Base-by-base conservation (phyloP, 176 grass and related monocot species). In the Coix lacrymajobi region DNA sequence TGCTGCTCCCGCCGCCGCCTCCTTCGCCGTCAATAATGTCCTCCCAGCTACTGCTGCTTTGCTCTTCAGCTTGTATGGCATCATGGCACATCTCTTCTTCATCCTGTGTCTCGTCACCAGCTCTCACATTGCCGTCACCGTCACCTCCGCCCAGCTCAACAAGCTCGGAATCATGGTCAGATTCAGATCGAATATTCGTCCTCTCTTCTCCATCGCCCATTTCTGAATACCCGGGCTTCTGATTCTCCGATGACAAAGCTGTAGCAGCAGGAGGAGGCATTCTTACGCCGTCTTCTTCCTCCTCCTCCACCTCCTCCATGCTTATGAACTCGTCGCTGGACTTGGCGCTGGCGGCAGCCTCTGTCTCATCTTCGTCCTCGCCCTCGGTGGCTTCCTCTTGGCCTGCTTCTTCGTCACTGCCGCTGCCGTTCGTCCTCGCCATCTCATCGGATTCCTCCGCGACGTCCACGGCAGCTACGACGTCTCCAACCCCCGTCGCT, bases 251-350 rank as follows among this genome's bases (percentile, higher is more conserved):
- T 3, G 52, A 57, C 52, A 57, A 57, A 57, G 52, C 52, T 24
- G 52, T n/a, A n/a, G n/a, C n/a, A n/a, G n/a, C 22, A 24, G 22
- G 22, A 56, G 20, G 2, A 54, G 51, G 1, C 52, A 4, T 57
- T 11, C 8, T 11, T 11, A 5, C 54, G 54, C n/a, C 54, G 54
- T 62, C 58, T 0, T 62, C 38, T 11, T 63, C 57, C 0, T 77
- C 52, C 1, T 60, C 62, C 0, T 71, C 75, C n/a, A n/a, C n/a
- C 19, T 80, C 70, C 79, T 83, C 88, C 0, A 90, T 10, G 75
- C 84, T 80, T 66, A 80, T 15, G 72, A 85, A 88, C 26, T 71
- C 79, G 30, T 88, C 84, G 9, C 58, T 82, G 46, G 80, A 85
- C 48, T 90, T 82, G 15, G 8, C 19, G 63, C 88, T 82, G 15